A percentile compares a stretch with the other conserved stretches of the same genome.
Conservation (phyloP, 345 rosid species). For the Capsella bursapastoris region DNA sequence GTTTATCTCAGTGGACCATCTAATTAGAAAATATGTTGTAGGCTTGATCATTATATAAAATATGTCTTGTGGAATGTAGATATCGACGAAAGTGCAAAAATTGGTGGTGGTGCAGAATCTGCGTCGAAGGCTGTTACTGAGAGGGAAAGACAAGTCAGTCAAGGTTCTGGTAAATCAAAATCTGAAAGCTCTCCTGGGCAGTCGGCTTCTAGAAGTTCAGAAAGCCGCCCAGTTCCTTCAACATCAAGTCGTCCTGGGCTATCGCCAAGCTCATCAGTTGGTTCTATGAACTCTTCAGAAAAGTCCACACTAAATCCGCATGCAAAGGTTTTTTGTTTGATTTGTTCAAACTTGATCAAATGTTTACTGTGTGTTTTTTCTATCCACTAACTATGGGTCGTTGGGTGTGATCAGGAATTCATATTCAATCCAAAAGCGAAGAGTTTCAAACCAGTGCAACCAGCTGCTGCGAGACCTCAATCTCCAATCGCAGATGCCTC, state of each 20-base stretch:
- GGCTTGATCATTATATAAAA: constrained; percentile 6
- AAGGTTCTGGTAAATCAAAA: constrained; percentile 48
- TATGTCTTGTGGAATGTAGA: constrained; percentile 34
- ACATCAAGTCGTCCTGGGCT: constrained; percentile 60
- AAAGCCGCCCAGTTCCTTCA: constrained; percentile 45
- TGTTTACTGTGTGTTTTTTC: constrained; percentile 21
- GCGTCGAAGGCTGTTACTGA: constrained; percentile 51
- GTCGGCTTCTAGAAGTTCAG: constrained; percentile 70
- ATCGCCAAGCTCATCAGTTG: constrained; percentile 85
- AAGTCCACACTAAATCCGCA: constrained; percentile 75
- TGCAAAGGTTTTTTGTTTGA: constrained; percentile 67
- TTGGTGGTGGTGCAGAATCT: constrained; percentile 44
- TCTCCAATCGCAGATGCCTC: constrained; percentile 70
- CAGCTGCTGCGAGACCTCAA: constrained; percentile 58
- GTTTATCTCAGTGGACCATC: constrained; percentile 14
- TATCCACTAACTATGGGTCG: not conserved
- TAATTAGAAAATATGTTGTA: constrained; percentile 18
- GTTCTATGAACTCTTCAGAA: constrained; percentile 72
- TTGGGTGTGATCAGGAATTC: constrained; percentile 71
- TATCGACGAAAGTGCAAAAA: constrained; percentile 49
- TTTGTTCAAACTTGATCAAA: constrained; percentile 22
- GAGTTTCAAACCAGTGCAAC: constrained; percentile 75
- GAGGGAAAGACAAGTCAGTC: constrained; percentile 55
- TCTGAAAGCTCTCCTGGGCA: constrained; percentile 52
- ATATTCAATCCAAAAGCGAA: constrained; percentile 91